Base-by-base conservation (phyloP, 257 asterid species). In the Lithospermum erythrorhizon region DNA sequence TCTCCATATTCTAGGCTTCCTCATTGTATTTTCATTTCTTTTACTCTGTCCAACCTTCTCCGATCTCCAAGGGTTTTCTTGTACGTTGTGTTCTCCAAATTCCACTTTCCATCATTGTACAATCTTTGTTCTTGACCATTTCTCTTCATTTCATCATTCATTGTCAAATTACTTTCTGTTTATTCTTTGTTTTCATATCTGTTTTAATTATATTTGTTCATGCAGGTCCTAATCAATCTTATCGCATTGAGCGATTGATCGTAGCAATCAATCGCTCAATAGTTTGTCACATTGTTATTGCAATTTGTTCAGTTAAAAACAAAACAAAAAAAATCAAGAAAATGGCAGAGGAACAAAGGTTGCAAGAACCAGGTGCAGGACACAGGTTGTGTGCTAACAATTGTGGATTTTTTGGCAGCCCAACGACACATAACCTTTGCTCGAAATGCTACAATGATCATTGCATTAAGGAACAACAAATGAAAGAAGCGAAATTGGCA, bases 371-470 rank as follows among this genome's bases (percentile, higher is more conserved):
- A 1, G 85, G 17, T 41, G 49, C 73, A 59, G 66, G 74, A 20
- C 85, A 74, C 65, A 66, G 68, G 62, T 69, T 62, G 11, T 81
- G 89, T 61, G 83, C 83, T 13, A 82, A 74, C 66, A 79, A 75
- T 65, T 82, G 89, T 21, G 89, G 89, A 3, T 82, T 82, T 57
- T 77, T 79, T 57, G 89, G 89, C n/a, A 79, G 80, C 65, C 73
- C 83, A 4, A 72, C 89, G 6, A 82, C 89, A 3, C 70, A 70
- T 21, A 67, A 79, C 58, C 69, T 82, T 56, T 82, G 89, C 65
- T 82, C 89, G 29, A 82, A 82, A 55, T 82, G 89, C 73, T 79
- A 79, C 70, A 79, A 66, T 18, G 81, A 74, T 51, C 58, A 60
- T 57, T 64, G 74, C 74, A 6, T 69, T 9, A 72, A 77, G 29